Evolutionary conservation across 805 yeast genomes (phyloP).

Genomic region (Metschnikowia vanudenii): DNA sequence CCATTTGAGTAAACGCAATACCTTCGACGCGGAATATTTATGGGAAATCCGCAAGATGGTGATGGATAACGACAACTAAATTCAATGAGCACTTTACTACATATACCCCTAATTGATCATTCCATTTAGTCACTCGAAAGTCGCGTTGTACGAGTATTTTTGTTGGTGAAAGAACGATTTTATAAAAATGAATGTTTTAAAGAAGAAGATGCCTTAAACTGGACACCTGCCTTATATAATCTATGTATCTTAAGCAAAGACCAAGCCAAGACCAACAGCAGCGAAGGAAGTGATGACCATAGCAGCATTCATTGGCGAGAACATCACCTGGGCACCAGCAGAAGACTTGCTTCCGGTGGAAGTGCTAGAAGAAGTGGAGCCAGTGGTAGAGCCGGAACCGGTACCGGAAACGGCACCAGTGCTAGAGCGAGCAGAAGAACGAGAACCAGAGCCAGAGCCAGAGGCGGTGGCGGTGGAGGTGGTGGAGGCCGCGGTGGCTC

Average conservation of each 20-base stretch:
- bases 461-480: conserved; percentile 28
- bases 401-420: conserved; percentile 27
- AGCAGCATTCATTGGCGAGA: conserved; percentile 20
- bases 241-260: conserved; percentile 12
- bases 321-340: conserved; percentile 20
- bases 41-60: conserved; percentile 47
- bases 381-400: conserved; percentile 3
- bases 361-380: conserved; percentile 9
- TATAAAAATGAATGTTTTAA: too few species aligned
- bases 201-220: too few species aligned
- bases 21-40: conserved; percentile 29
- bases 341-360: conserved; percentile 21
- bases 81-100: not conserved
- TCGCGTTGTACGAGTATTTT: too few species aligned
- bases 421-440: not conserved
- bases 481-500: conserved; percentile 23
- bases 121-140: too few species aligned
- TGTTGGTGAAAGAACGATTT: too few species aligned
- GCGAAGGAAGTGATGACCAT: conserved; percentile 24
- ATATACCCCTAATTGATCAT: not conserved
- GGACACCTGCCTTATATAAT: not conserved
- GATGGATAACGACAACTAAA: conserved; percentile 28
- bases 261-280: conserved; percentile 31
- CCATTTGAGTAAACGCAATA: conserved; percentile 13
- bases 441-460: conserved; percentile 5